Conservation (phyloP, 2,329 filamentous ascomycete genomes). For the Fusarium brevicatenulatum region DNA sequence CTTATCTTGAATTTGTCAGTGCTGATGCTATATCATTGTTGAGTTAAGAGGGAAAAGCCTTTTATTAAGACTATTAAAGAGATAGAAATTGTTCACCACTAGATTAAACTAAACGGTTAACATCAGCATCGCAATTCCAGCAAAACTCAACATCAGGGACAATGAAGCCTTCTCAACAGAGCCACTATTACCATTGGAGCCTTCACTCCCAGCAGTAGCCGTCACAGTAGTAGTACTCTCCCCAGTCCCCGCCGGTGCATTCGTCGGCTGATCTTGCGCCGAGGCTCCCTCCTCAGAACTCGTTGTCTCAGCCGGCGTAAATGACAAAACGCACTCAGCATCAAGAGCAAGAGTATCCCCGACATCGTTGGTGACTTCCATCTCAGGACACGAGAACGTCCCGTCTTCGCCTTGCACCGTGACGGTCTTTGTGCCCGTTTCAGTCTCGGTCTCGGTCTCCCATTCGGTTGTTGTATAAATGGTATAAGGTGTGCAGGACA, state of each 20-base stretch:
- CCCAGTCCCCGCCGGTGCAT: background rate
- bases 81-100: too few species aligned
- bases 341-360: background rate
- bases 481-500: background rate
- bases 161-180: rapidly evolving
- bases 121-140: rapidly evolving
- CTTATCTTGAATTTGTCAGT: too few species aligned
- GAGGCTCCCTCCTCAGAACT: background rate
- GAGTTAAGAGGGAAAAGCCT: too few species aligned
- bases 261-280: background rate
- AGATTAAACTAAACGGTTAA: too few species aligned
- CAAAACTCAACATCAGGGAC: background rate
- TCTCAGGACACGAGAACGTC: conserved; percentile 12
- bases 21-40: too few species aligned
- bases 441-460: background rate
- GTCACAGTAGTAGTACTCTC: background rate
- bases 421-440: background rate
- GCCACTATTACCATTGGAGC: background rate
- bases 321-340: background rate
- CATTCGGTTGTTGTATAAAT: background rate
- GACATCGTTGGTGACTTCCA: conserved; percentile 11
- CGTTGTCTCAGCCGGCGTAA: background rate
- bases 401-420: background rate
- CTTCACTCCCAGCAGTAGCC: background rate
- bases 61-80: too few species aligned